Evolutionary conservation across 2,329 filamentous ascomycete species (phyloP).

Genomic region (Celoporthe dispersa): DNA sequence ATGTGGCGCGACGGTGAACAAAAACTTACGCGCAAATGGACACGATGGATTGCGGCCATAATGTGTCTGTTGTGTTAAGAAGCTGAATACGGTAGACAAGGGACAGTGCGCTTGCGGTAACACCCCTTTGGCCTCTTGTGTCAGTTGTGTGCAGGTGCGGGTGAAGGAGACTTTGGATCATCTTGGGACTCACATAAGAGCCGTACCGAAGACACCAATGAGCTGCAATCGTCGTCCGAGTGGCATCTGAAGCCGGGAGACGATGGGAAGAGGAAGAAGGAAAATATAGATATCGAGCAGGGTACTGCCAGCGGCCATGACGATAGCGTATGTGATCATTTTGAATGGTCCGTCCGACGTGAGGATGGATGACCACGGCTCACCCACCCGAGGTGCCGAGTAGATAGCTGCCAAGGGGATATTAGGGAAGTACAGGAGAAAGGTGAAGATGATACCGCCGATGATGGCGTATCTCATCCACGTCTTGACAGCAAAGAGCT

Average conservation of each 20-base stretch:
- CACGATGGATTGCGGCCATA: background rate
- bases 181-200: slow-evolving; percentile 8
- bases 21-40: background rate
- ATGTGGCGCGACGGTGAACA: too few species aligned
- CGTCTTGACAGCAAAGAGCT: slow-evolving; percentile 1
- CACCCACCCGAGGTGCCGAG: background rate
- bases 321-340: background rate
- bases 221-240: background rate
- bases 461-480: slow-evolving; percentile 1
- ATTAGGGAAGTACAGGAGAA: background rate
- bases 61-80: background rate
- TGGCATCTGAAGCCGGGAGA: background rate
- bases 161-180: too few species aligned
- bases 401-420: slow-evolving; percentile 7
- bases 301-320: background rate
- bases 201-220: background rate
- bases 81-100: background rate
- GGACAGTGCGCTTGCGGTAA: slow-evolving; percentile 3
- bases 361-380: background rate
- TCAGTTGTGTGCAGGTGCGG: too few species aligned
- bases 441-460: background rate
- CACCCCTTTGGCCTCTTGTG: background rate
- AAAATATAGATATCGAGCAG: slow-evolving; percentile 6
- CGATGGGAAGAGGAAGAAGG: background rate
- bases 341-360: background rate